Conservation (phyloP, 192 early-diverging fungal species). For the Phycomyces nitens region DNA sequence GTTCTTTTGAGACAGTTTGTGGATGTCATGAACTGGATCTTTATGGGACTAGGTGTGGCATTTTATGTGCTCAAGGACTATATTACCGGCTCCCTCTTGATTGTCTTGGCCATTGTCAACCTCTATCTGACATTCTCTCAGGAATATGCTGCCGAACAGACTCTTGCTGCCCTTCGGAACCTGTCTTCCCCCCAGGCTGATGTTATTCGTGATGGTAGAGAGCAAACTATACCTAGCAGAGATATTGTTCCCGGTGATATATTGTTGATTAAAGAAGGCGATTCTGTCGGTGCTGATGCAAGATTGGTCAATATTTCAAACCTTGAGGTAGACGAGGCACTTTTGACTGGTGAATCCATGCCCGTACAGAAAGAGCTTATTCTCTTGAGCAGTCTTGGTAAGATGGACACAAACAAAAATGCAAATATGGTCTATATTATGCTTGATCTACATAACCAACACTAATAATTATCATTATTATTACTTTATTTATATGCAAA, state of each 20-base stretch:
- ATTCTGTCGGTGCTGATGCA: conserved; percentile 86
- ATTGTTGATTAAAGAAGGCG: conserved; percentile 89
- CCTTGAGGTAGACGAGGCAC: conserved; percentile 86
- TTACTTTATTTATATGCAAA: neutral
- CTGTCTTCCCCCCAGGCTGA: conserved; percentile 81
- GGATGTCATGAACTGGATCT: conserved; percentile 62
- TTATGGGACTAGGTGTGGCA: conserved; percentile 38
- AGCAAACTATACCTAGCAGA: conserved; percentile 65
- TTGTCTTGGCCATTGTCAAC: conserved; percentile 80
- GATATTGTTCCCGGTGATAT: conserved; percentile 88
- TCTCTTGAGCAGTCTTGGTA: conserved; percentile 10
- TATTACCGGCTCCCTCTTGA: conserved; percentile 67
- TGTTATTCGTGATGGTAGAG: conserved; percentile 81
- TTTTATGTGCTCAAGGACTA: conserved; percentile 62
- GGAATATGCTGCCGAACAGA: conserved; percentile 92
- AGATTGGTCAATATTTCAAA: conserved; percentile 81
- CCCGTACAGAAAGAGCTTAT: conserved; percentile 65
- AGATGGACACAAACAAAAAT: neutral
- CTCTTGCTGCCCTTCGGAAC: conserved; percentile 84
- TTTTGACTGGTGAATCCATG: conserved; percentile 89
- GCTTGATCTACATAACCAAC: no score
- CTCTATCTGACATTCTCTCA: conserved; percentile 89
- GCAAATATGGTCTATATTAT: neutral
- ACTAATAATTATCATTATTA: no score
- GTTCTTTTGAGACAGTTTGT: conserved; percentile 61